These are phyloP conservation scores for Stagonosporopsis chrysanthemi DNA, from an alignment of 2,329 filamentous ascomycete genomes.

Conservation along the genomic window DNA sequence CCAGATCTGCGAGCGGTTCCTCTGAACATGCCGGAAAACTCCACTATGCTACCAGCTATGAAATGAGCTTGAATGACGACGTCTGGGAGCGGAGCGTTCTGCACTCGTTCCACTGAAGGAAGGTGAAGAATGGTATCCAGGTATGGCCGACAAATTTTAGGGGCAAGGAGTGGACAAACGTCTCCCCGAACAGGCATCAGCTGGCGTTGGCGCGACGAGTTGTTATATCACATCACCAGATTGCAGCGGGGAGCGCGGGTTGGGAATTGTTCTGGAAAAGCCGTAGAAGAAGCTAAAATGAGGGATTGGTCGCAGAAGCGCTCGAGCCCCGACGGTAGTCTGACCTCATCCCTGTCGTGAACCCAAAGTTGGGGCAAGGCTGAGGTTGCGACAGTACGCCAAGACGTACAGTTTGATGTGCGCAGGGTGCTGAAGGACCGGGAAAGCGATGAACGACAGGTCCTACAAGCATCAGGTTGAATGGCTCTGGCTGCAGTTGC, in stretches of 20 bases:
- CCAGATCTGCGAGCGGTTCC: constrained; percentile 13
- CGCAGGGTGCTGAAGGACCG: constrained; percentile 24
- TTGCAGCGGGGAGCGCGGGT: constrained; percentile 46
- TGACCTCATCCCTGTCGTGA: constrained; percentile 36
- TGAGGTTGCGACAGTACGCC: constrained; percentile 38
- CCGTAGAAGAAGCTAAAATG: constrained; percentile 48
- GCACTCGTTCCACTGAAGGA: constrained; percentile 8
- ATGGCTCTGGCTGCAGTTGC: not conserved
- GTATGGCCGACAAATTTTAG: constrained; percentile 29
- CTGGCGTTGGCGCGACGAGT: constrained; percentile 41
- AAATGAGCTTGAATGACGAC: constrained; percentile 7
- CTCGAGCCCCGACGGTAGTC: constrained; percentile 40
- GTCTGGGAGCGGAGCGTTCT: constrained; percentile 3
- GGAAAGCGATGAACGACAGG: constrained; percentile 9
- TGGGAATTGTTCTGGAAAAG: constrained; percentile 48
- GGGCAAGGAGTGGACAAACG: constrained; percentile 44
- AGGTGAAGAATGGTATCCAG: constrained; percentile 33
- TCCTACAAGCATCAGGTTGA: not conserved
- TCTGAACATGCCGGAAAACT: constrained; percentile 32
- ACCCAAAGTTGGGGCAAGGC: constrained; percentile 50
- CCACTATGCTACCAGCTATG: constrained; percentile 14
- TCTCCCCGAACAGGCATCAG: constrained; percentile 41
- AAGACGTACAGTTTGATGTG: constrained; percentile 44
- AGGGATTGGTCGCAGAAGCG: constrained; percentile 36
- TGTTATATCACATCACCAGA: constrained; percentile 50